Evolutionary conservation across 768 basidiomycete genomes (phyloP).

Genomic region (Kwoniella shandongensis): DNA sequence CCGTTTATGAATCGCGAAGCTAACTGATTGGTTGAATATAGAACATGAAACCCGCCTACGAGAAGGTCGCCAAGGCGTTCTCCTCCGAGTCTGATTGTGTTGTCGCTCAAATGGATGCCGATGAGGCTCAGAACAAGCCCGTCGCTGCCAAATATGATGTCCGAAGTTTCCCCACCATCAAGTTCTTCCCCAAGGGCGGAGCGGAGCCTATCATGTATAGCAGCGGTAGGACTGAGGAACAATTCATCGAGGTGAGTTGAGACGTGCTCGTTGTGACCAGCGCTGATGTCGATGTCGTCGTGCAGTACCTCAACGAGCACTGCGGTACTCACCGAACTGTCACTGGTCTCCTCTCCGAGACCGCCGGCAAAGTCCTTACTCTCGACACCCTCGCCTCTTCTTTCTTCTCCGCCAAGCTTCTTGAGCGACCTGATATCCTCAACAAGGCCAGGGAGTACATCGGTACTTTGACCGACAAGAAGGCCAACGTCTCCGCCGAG

Average conservation of each 20-base stretch:
- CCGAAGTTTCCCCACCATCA: slow-evolving; percentile 84
- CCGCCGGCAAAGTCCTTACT: slow-evolving; percentile 72
- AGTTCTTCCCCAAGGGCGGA: slow-evolving; percentile 75
- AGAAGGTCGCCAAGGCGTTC: slow-evolving; percentile 79
- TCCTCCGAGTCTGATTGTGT: slow-evolving; percentile 74
- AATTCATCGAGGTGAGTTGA: slow-evolving; percentile 47
- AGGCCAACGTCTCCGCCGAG: slow-evolving; percentile 54
- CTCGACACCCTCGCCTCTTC: slow-evolving; percentile 75
- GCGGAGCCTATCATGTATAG: slow-evolving; percentile 69
- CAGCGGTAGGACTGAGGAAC: slow-evolving; percentile 61
- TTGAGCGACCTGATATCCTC: slow-evolving; percentile 64
- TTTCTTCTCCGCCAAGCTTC: slow-evolving; percentile 66
- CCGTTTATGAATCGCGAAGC: neutral
- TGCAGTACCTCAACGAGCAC: slow-evolving; percentile 51
- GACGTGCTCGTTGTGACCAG: neutral
- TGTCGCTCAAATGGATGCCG: slow-evolving; percentile 87
- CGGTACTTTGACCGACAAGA: slow-evolving; percentile 41
- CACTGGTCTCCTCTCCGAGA: slow-evolving; percentile 74
- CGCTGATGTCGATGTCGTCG: neutral
- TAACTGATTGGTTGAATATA: neutral
- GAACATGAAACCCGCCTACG: slow-evolving; percentile 78
- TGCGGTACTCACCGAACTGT: slow-evolving; percentile 81
- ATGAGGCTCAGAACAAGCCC: slow-evolving; percentile 73
- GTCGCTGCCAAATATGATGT: slow-evolving; percentile 73
- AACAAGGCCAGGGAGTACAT: slow-evolving; percentile 61